A percentile compares a stretch with the other conserved stretches of the same genome.
Evolutionary conservation across 371 early-diverging fungal genomes (phyloP).

Genomic region (Mortierella sp.): DNA sequence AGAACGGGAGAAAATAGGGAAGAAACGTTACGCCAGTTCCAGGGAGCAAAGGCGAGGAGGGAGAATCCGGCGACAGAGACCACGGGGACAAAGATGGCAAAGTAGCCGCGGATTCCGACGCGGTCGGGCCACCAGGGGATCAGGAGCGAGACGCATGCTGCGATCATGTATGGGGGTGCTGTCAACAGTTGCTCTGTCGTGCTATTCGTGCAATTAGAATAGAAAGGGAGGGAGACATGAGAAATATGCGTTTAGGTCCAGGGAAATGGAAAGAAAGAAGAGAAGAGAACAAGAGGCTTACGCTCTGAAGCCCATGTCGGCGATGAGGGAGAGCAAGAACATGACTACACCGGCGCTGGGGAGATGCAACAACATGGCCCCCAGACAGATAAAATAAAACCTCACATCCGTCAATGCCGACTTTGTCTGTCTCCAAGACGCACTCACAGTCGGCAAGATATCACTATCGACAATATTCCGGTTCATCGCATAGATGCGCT

Average conservation of each 20-base stretch:
- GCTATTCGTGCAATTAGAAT: background rate
- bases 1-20: background rate
- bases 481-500: constrained; percentile 65
- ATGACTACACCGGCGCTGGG: constrained; percentile 25
- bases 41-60: constrained; percentile 26
- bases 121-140: constrained; percentile 53
- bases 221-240: background rate
- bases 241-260: background rate
- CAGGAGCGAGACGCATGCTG: constrained; percentile 23
- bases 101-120: constrained; percentile 36
- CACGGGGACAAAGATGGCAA: constrained; percentile 31
- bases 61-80: constrained; percentile 33
- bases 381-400: constrained; percentile 28
- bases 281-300: constrained; percentile 1
- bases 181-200: constrained; percentile 40
- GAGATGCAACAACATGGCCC: constrained; percentile 6
- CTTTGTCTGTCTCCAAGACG: constrained; percentile 58
- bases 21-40: constrained; percentile 24
- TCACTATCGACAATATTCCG: constrained; percentile 64
- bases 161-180: constrained; percentile 32
- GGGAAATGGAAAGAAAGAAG: background rate
- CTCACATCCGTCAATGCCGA: constrained; percentile 58
- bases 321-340: constrained; percentile 38
- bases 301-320: constrained; percentile 48
- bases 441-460: constrained; percentile 33